Percentiles rank a stretch among this genome's conserved stretches.
Conservation (phyloP, 129 eudicot genomes). For the Silybum marianum region DNA sequence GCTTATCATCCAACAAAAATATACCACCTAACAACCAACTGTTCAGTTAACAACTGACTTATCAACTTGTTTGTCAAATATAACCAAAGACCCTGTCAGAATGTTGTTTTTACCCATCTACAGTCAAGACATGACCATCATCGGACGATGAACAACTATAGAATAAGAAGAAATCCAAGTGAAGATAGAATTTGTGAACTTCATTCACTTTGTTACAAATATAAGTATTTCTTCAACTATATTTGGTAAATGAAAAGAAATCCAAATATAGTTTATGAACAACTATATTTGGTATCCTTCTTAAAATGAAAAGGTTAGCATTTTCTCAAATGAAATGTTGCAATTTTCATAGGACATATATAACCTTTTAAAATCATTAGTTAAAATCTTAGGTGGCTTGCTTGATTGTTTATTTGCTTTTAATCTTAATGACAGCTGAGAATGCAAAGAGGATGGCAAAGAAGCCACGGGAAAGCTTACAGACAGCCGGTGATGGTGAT, state of each 20-base stretch:
- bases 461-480: conserved; percentile 50
- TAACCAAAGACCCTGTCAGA: not conserved
- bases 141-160: not conserved
- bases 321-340: not conserved
- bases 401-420: conserved; percentile 3
- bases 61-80: no score
- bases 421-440: conserved; percentile 45
- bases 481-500: conserved; percentile 31
- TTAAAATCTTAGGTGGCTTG: not conserved
- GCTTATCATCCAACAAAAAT: no score
- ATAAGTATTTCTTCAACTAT: no score
- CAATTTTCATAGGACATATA: not conserved
- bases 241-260: no score
- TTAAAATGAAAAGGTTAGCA: not conserved
- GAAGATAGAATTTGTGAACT: not conserved
- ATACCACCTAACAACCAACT: no score
- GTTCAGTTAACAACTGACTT: no score
- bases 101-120: not conserved
- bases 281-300: not conserved
- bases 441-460: conserved; percentile 40
- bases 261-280: no score
- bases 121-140: not conserved
- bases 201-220: conserved; percentile 11
- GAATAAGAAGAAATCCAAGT: not conserved
- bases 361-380: not conserved